Conservation (phyloP, 805 yeast genomes). For the Grigorovia transvaalensis region DNA sequence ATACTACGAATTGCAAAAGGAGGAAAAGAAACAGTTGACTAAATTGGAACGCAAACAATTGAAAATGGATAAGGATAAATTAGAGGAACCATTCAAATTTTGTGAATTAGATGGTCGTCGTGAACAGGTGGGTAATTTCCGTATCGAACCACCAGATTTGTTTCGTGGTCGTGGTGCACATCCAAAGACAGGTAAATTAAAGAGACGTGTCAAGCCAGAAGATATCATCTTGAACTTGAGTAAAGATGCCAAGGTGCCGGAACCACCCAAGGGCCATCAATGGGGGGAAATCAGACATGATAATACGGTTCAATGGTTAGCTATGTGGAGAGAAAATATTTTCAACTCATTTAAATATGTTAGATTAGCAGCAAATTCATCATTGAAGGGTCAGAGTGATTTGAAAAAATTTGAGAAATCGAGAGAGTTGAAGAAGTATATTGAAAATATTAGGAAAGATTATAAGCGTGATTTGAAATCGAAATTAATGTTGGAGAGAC, state of each 20-base stretch:
- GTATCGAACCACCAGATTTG: slow-evolving; percentile 92
- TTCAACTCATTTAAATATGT: slow-evolving; percentile 79
- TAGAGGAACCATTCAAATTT: slow-evolving; percentile 72
- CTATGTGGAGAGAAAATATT: slow-evolving; percentile 94
- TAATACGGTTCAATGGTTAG: slow-evolving; percentile 87
- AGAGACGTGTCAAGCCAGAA: slow-evolving; percentile 80
- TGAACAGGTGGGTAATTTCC: slow-evolving; percentile 87
- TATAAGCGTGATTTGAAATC: slow-evolving; percentile 62
- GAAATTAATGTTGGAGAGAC: slow-evolving; percentile 73
- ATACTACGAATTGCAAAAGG: slow-evolving; percentile 57
- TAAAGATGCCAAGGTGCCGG: slow-evolving; percentile 59
- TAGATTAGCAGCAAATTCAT: slow-evolving; percentile 80
- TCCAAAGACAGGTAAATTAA: slow-evolving; percentile 88
- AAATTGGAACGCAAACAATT: slow-evolving; percentile 65
- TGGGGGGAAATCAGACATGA: slow-evolving; percentile 92
- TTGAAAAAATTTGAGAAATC: slow-evolving; percentile 90
- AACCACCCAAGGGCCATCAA: slow-evolving; percentile 73
- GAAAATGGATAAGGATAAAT: slow-evolving; percentile 59
- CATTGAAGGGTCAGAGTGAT: slow-evolving; percentile 85
- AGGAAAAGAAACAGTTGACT: slow-evolving; percentile 59
- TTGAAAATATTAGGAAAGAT: slow-evolving; percentile 63
- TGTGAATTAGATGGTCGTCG: slow-evolving; percentile 79
- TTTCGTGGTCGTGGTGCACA: slow-evolving; percentile 96
- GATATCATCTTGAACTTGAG: slow-evolving; percentile 80
- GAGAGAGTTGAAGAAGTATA: slow-evolving; percentile 64